Base-by-base conservation (phyloP, 306 rosid species). In the Rubus parviflorus region DNA sequence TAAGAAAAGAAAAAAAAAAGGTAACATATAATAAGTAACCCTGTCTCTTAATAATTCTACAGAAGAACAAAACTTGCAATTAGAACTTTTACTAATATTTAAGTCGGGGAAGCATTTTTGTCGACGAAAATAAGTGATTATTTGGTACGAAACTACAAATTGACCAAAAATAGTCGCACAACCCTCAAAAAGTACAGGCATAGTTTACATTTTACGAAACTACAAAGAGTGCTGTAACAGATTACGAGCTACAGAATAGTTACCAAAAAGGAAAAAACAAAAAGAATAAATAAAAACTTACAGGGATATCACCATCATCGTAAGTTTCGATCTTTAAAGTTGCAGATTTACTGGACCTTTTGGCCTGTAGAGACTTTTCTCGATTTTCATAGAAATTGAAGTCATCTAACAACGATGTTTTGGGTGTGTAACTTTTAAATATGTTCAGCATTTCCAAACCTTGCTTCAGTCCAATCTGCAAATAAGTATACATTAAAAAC, bases 381-480 rank as follows among this genome's bases (percentile, higher is more conserved):
- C 93, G 87, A 57, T 65, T 82, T 48, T 88, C 93, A 42, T 93
- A 93, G 81, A 88, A 93, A 47, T 70, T 82, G 80, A 83, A 93
- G 85, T 91, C 98, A 79, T 93, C 98, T 58, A 93, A 62, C 79
- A 93, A 75, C 15, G 90, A 85, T 23, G 88, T 80, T 80, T 75
- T 85, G 6, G 85, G 81, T 0, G 73, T 37, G 78, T 85, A 91
- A 61, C 81, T 77, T 84, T 89, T 93, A 63, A 93, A 93, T 77
- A 91, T 91, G 12, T 81, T 83, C 82, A 93, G 85, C 96, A 93
- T 84, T 80, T 89, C 87, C 78, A 87, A 4, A 23, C 98, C 98
- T 74, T 91, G 91, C 85, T 91, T 83, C 40, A 91, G 75, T 35
- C 83, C 91, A 79, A 93, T 78, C 98, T 93, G 87, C 71, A 82